Base-by-base conservation (phyloP, 441 rosid species). In the Biscutella auriculata region DNA sequence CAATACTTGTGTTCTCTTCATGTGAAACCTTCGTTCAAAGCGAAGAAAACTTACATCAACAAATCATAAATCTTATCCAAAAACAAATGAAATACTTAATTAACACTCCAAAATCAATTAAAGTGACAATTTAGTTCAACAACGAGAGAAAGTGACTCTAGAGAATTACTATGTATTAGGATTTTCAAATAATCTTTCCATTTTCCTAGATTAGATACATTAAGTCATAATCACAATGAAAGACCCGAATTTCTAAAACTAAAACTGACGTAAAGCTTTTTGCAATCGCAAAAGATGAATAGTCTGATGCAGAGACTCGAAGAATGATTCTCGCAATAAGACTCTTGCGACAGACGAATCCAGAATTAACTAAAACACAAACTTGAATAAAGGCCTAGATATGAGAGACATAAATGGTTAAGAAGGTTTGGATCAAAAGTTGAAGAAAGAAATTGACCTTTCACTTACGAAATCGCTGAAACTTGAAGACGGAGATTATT, bases 1-100 rank as follows among this genome's bases (percentile, higher is more conserved):
- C 51, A 39, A 79, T 45, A 55, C 79, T 75, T n/a, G 79, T 72
- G 65, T 76, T 77, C 55, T 82, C 85, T 66, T 77, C 88, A 33
- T 78, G 73, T 57, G 62, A 65, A 53, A 72, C 82, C 63, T 58
- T 67, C 76, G 69, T 60, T 9, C 4, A 2, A n/a, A 8, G 0
- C 42, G 55, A 57, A 46, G 46, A 37, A 53, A 63, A n/a, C 21
- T 8, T 15, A n/a, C 15, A 50, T 23, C 9, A 14, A 14, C 26
- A 56, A 49, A 57, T 30, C 57, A 25, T n/a, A 27, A 60, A 55
- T 19, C 47, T 61, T 61, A 68, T 48, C 67, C 57, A 23, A 34
- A 35, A 30, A 37, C 59, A 45, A 32, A 63, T 45, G 35, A 32
- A 9, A 58, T 19, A 35, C 55, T 43, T 43, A 43, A 19, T 4